Evolutionary conservation across 2,329 filamentous ascomycete species (phyloP).

Genomic region (Pyrenochaeta sp.): DNA sequence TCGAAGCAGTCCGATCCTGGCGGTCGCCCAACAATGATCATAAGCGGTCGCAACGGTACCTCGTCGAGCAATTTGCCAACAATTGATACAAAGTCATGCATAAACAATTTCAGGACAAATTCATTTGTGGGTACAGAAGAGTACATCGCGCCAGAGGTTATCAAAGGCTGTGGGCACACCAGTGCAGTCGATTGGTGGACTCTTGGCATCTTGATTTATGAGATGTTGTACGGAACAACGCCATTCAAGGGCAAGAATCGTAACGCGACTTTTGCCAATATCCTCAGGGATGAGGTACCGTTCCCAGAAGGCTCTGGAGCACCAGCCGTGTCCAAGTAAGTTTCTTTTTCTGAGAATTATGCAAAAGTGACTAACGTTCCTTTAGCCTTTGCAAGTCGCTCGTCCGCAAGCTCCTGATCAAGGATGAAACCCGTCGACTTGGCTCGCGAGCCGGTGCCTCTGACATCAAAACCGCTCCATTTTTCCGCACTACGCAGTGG

Average conservation of each 20-base stretch:
- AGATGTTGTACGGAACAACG: conserved; percentile 98
- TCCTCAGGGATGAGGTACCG: conserved; percentile 91
- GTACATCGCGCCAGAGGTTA: conserved; percentile 98
- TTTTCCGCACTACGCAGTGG: conserved; percentile 97
- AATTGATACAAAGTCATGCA: conserved; percentile 99
- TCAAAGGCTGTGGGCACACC: conserved; percentile 97
- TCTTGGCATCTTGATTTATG: conserved; percentile 93
- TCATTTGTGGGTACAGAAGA: conserved; percentile 99
- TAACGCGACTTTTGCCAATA: conserved; percentile 98
- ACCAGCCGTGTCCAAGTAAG: conserved; percentile 91
- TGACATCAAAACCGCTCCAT: conserved; percentile 94
- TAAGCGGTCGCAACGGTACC: conserved; percentile 77
- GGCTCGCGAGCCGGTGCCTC: conserved; percentile 94
- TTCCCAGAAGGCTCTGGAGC: conserved; percentile 89
- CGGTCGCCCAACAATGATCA: conserved; percentile 97
- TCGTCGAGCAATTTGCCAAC: conserved; percentile 87
- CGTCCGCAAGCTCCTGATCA: conserved; percentile 96
- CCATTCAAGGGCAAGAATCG: conserved; percentile 99
- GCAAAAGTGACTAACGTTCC: conserved; percentile 40
- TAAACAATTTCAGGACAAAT: conserved; percentile 97
- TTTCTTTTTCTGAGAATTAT: conserved; percentile 23
- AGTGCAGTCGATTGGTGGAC: conserved; percentile 99
- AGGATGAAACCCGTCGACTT: conserved; percentile 92
- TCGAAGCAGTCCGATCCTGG: conserved; percentile 97
- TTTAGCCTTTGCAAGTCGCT: conserved; percentile 91